These are phyloP conservation scores for Fraxinus baroniana DNA, from an alignment of 305 asterid genomes.

Conservation along the genomic window DNA sequence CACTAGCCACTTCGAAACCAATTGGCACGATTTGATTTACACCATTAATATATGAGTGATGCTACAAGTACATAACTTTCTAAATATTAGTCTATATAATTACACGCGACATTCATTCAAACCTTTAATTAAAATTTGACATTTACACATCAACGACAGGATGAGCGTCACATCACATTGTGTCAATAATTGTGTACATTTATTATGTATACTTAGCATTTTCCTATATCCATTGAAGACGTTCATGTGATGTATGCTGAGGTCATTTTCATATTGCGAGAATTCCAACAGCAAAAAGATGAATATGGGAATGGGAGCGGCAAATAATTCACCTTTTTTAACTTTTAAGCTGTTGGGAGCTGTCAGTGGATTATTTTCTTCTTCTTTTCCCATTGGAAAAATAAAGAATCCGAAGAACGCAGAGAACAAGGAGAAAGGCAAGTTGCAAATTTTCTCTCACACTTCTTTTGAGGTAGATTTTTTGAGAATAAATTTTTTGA, in stretches of 20 bases:
- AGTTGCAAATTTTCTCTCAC: neutral
- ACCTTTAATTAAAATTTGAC: too few relatives aligned
- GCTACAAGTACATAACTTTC: too few relatives aligned
- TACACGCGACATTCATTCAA: too few relatives aligned
- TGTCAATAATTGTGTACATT: too few relatives aligned
- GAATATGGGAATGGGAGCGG: neutral
- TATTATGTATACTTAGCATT: too few relatives aligned
- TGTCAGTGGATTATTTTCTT: neutral
- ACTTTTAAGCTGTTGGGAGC: conserved; percentile 16
- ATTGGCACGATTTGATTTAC: neutral
- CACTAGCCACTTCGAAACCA: neutral
- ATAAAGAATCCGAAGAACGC: conserved; percentile 26
- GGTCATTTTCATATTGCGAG: neutral
- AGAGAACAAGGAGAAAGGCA: conserved; percentile 1
- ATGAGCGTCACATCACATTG: too few relatives aligned
- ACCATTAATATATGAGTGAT: neutral
- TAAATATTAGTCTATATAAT: too few relatives aligned
- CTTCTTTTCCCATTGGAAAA: conserved; percentile 28
- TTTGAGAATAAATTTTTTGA: neutral
- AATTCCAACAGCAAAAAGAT: conserved; percentile 12
- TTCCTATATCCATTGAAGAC: neutral
- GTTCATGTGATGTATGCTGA: neutral
- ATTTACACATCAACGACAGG: too few relatives aligned
- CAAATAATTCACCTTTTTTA: conserved; percentile 1
- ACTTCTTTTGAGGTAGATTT: too few relatives aligned